Percentiles rank a stretch among this genome's conserved stretches.
Evolutionary conservation across 139 green algal genomes (phyloP).

Genomic region (Coelastrella sp.): DNA sequence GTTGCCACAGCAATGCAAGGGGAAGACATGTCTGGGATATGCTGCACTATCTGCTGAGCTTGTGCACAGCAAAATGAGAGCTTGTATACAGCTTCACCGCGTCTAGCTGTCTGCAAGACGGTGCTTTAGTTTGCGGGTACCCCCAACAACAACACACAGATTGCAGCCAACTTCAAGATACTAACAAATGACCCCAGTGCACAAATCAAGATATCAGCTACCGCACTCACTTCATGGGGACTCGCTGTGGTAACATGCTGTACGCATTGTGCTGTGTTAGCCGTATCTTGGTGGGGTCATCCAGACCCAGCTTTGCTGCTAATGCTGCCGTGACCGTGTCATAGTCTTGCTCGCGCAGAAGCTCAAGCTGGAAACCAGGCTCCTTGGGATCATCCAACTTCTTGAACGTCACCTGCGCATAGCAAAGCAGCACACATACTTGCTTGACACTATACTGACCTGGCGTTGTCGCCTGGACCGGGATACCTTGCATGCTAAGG

Average conservation of each 20-base stretch:
- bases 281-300: slow-evolving; percentile 64
- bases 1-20: background rate
- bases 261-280: slow-evolving; percentile 91
- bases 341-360: slow-evolving; percentile 85
- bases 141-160: too few relatives aligned
- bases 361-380: slow-evolving; percentile 87
- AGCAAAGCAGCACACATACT: too few relatives aligned
- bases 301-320: slow-evolving; percentile 67
- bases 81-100: too few relatives aligned
- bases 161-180: too few relatives aligned
- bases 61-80: too few relatives aligned
- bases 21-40: background rate
- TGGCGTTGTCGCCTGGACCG: too few relatives aligned
- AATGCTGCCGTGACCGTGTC: slow-evolving; percentile 57
- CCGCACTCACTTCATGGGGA: slow-evolving; percentile 68
- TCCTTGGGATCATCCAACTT: slow-evolving; percentile 72
- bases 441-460: too few relatives aligned
- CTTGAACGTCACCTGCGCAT: slow-evolving; percentile 79
- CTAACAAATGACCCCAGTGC: too few relatives aligned
- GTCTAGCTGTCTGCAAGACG: too few relatives aligned
- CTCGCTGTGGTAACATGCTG: slow-evolving; percentile 64
- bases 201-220: background rate
- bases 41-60: too few relatives aligned
- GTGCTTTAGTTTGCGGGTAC: too few relatives aligned
- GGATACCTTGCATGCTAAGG: too few relatives aligned